phyloP scores from a whole-genome alignment of 208 protist species.

The Angomonas deanei region DNA sequence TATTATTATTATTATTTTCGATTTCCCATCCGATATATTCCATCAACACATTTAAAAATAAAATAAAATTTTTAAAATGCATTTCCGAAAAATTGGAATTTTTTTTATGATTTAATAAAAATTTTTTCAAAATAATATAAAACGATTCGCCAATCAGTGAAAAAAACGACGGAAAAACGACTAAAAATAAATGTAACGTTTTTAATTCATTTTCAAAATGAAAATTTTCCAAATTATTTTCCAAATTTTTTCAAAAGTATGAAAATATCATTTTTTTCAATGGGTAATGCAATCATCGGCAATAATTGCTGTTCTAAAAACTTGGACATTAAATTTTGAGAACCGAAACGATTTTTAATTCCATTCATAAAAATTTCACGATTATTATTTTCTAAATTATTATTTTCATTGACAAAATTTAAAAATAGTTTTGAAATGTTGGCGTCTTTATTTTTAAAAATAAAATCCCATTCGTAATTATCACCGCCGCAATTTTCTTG shows the following conservation, averaged over 20 bases:
- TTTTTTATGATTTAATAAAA: background rate
- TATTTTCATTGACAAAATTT: background rate
- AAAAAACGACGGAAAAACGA: too few species aligned
- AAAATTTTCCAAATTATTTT: background rate
- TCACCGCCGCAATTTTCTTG: background rate
- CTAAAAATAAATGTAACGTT: background rate
- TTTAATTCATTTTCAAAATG: background rate
- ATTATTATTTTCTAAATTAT: background rate
- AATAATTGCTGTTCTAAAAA: background rate
- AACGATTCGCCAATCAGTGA: background rate
- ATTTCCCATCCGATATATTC: background rate
- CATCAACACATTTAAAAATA: background rate
- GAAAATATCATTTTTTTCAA: background rate
- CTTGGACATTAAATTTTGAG: background rate
- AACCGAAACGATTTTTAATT: background rate
- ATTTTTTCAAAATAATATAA: background rate
- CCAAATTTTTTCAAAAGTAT: background rate
- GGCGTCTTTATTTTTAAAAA: background rate
- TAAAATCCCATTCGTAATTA: background rate
- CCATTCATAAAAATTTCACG: background rate
- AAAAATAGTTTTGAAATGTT: background rate
- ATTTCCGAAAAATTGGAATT: background rate
- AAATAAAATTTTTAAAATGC: background rate
- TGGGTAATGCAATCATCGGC: background rate
- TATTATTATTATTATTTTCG: background rate